Evolutionary conservation across 1,139 yeast genomes (phyloP), one percentile per base, ranked within the genome.

Genomic region (Martiniozyma asiatica): DNA sequence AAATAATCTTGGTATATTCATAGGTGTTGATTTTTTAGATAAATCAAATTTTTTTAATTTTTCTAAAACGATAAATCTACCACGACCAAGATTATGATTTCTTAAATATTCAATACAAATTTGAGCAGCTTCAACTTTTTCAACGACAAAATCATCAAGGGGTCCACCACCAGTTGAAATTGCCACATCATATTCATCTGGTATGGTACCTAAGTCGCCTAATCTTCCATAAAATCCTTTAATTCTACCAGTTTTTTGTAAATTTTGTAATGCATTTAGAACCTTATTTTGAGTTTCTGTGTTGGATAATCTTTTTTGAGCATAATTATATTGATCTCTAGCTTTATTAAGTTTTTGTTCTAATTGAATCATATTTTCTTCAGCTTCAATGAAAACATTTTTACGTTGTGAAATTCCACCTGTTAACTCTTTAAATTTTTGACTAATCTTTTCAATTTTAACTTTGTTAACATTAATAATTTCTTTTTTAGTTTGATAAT

Each of bases 121-220:
- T 50, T 85, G 96, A 1, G 95, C 98, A 19, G 82, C 78, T 44
- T 82, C 95, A 8, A 89, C 97, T 0, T 87, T 74, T 31, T 85
- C 96, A 3, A 92, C 97, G 13, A 92, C 97, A 64, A 85, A 73
- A 33, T 93, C 89, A 48, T 87, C 94, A 35, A 92, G 61, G 8
- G 89, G 76, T 2, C 94, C 87, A 44, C 93, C 84, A 0, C 96
- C 98, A 0, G 98, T 89, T 0, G 97, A 85, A 14, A 92, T 73
- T 0, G 98, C 98, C 31, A 85, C 68, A 55, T 92, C 98, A 51
- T 80, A 92, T 45, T 69, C 67, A 42, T 79, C 82, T 47, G 84
- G 95, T 41, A 89, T 89, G 1, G 70, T 66, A 11, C 96, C 99
- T 29, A 92, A 59, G 42, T 82, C 94, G 11, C 98, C 99, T 13